Evolutionary conservation across 495 filamentous ascomycete genomes (phyloP), one percentile per base, ranked within the genome.

Genomic region (Rhizodiscina lignyota): DNA sequence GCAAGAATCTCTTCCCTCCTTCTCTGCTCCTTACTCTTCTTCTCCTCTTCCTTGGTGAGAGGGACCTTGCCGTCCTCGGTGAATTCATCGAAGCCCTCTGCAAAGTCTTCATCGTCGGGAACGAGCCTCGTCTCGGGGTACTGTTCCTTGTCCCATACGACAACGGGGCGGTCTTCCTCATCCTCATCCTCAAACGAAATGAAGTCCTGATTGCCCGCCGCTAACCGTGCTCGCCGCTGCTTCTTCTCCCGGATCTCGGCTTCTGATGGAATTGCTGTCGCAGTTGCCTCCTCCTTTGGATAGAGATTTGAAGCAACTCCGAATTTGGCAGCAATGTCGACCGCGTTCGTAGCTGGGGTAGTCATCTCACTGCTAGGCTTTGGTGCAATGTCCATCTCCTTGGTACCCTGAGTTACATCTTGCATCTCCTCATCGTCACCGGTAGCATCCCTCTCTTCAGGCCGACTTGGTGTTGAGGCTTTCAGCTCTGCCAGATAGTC

Each of bases 181-280:
- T 69, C 74, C n/a, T 74, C 64, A 12, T 12, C 18, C 8, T 20
- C 8, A 23, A 94, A 64, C 0, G 77, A 69, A 36, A 92, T 86
- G 54, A 76, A 92, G 40, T 86, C 80, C 21, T 79, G 60, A 34
- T 68, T 53, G 44, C 24, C 24, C 6, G 24, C 24, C 2, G 85
- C 85, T 13, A 87, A 51, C 2, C 83, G 69, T 20, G 79, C 77
- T 19, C 91, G 71, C 6, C 91, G 72, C 26, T 76, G 79, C 59
- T 96, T 97, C 61, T 89, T 89, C 53, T 92, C 85, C 32, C 70
- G 67, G 27, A 96, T 94, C 47, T 94, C 80, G n/a, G 79, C 71
- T 48, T 83, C 78, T 18, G 76, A 83, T 2, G 86, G 79, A 35
- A 96, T 85, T 1, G 57, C 49, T 2, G 63, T 45, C 52, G 28